These are phyloP conservation scores for Conticribra guillardii DNA, from an alignment of 108 stramenopile genomes.

Conservation along the genomic window DNA sequence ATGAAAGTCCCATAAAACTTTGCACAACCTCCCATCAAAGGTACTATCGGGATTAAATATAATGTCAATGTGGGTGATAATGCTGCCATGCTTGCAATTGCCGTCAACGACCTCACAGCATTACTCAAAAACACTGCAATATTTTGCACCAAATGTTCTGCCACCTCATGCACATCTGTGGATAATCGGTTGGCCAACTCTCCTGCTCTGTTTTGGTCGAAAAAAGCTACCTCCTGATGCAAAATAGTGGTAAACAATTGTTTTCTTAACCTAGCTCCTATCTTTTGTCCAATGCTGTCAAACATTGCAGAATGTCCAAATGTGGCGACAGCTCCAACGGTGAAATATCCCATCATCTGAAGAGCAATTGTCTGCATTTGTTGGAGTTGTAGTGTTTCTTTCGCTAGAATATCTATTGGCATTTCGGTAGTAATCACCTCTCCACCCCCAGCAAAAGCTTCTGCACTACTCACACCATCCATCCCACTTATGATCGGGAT, in stretches of 20 bases:
- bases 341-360: constrained; percentile 38
- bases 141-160: constrained; percentile 51
- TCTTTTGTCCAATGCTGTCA: constrained; percentile 46
- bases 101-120: constrained; percentile 31
- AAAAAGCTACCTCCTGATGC: constrained; percentile 38
- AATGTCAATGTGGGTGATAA: constrained; percentile 39
- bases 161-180: constrained; percentile 54
- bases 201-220: constrained; percentile 41
- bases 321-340: constrained; percentile 34
- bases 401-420: not conserved
- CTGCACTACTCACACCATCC: not conserved
- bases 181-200: constrained; percentile 51
- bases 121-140: constrained; percentile 38
- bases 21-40: constrained; percentile 32
- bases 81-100: constrained; percentile 33
- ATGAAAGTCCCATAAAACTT: constrained; percentile 40
- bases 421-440: not conserved
- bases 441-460: not conserved
- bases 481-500: constrained; percentile 1
- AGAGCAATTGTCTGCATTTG: constrained; percentile 37
- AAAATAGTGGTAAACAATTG: constrained; percentile 39
- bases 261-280: constrained; percentile 41
- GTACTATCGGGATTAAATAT: constrained; percentile 26
- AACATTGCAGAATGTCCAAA: constrained; percentile 39
- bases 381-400: not conserved